A percentile compares a stretch with the other conserved stretches of the same genome.
These are phyloP conservation scores for Neolentinus lepideus DNA, from an alignment of 1,284 basidiomycete species.

Conservation along the genomic window DNA sequence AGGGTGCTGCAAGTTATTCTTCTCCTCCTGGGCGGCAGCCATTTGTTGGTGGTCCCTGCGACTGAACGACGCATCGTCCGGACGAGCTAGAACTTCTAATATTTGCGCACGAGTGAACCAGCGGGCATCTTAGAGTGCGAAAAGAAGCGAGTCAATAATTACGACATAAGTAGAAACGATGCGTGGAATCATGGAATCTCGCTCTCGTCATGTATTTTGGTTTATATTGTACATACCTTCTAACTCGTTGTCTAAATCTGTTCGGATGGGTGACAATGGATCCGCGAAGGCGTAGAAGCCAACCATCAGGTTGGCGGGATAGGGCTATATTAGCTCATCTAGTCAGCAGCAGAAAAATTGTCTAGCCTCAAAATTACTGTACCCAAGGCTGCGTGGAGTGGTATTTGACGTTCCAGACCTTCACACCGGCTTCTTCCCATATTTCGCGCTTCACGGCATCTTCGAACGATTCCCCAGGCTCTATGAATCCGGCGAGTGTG, in stretches of 20 bases:
- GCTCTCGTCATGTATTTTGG: background rate
- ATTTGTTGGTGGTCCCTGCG: conserved; percentile 55
- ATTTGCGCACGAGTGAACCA: conserved; percentile 83
- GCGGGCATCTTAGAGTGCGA: conserved; percentile 59
- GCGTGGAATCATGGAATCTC: background rate
- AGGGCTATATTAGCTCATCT: conserved; percentile 47
- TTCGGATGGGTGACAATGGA: conserved; percentile 65
- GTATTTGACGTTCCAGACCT: conserved; percentile 80
- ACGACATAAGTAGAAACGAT: background rate
- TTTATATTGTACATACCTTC: conserved; percentile 47
- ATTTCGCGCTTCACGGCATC: conserved; percentile 92
- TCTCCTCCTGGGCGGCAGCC: conserved; percentile 30
- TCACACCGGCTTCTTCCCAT: conserved; percentile 91
- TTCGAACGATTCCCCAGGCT: conserved; percentile 93
- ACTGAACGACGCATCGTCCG: conserved; percentile 46
- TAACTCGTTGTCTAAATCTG: conserved; percentile 95
- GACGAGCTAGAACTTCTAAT: conserved; percentile 51
- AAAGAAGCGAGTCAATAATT: background rate
- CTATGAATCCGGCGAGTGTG: conserved; percentile 86
- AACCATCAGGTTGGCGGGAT: conserved; percentile 86
- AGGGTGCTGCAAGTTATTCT: conserved; percentile 13
- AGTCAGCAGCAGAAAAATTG: background rate
- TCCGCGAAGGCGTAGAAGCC: conserved; percentile 83
- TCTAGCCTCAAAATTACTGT: conserved; percentile 14
- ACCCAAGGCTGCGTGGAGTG: conserved; percentile 86